phyloP scores from a whole-genome alignment of 768 basidiomycete species.

The Suillus sp. region DNA sequence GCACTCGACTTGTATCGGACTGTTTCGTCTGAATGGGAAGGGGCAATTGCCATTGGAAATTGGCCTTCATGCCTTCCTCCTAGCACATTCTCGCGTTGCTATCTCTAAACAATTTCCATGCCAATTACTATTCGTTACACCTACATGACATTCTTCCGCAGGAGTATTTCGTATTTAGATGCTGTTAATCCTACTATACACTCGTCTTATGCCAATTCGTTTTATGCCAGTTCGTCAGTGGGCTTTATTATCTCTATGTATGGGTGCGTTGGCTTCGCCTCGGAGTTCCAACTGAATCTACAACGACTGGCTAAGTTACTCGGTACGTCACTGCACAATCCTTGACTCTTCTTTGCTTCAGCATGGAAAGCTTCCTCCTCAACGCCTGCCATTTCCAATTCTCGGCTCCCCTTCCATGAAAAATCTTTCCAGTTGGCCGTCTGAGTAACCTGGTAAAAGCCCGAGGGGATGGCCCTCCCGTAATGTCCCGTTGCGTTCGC shows the following conservation, averaged over 20 bases:
- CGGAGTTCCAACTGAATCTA: slow-evolving; percentile 5
- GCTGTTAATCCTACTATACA: slow-evolving; percentile 10
- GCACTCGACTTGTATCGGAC: slow-evolving; percentile 55
- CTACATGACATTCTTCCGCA: slow-evolving; percentile 9
- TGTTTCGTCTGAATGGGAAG: slow-evolving; percentile 67
- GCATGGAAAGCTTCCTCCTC: slow-evolving; percentile 25
- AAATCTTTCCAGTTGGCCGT: slow-evolving; percentile 25
- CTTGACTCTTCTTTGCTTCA: slow-evolving; percentile 8
- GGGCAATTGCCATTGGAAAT: slow-evolving; percentile 53
- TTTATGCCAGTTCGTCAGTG: slow-evolving; percentile 2
- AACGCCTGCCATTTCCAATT: slow-evolving; percentile 32
- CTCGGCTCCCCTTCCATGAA: slow-evolving; percentile 32
- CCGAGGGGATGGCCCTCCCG: slow-evolving; percentile 15
- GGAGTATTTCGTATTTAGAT: slow-evolving; percentile 8
- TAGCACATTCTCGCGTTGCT: slow-evolving; percentile 79
- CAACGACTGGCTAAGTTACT: slow-evolving; percentile 11
- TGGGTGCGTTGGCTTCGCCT: slow-evolving; percentile 1
- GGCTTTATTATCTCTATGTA: slow-evolving; percentile 8
- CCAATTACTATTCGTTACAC: slow-evolving; percentile 2
- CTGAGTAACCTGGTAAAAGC: slow-evolving; percentile 17
- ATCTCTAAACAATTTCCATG: slow-evolving; percentile 43
- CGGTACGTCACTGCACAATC: slow-evolving; percentile 3
- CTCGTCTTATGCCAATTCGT: slow-evolving; percentile 3
- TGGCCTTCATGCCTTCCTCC: slow-evolving; percentile 82
- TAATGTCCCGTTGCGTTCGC: slow-evolving; percentile 15